Evolutionary conservation across 1,284 basidiomycete genomes (phyloP).

Genomic region (Gymnopus androsaceus): DNA sequence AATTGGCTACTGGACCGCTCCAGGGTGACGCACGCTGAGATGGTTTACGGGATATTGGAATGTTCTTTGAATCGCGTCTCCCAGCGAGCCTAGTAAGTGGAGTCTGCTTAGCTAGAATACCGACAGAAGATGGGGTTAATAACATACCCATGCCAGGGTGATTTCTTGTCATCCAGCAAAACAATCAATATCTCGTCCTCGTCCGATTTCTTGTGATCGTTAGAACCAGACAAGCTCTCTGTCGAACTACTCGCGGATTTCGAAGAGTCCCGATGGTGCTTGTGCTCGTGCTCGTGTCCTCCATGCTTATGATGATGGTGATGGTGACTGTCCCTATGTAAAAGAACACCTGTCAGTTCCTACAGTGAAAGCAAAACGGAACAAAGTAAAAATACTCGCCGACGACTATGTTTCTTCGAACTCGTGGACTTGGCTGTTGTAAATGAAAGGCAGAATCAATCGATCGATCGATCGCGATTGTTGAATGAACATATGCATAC

Average conservation of each 20-base stretch:
- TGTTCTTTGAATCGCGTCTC: conserved; percentile 3
- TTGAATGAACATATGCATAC: neutral
- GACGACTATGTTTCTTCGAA: neutral
- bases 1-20: conserved; percentile 11
- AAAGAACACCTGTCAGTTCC: neutral
- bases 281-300: neutral
- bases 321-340: neutral
- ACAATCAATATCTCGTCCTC: conserved; percentile 35
- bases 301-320: neutral
- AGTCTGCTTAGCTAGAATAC: neutral
- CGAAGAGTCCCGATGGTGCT: neutral
- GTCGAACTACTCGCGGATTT: conserved; percentile 6
- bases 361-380: neutral
- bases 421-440: neutral
- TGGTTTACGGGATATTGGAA: conserved; percentile 4
- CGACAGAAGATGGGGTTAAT: neutral
- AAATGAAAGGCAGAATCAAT: neutral
- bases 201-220: conserved; percentile 17
- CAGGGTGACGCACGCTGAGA: conserved; percentile 6
- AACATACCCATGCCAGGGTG: conserved; percentile 43
- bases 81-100: neutral
- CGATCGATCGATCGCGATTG: neutral
- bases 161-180: conserved; percentile 34
- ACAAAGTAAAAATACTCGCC: neutral
- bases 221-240: conserved; percentile 12